These are phyloP conservation scores for Vitis hybrid DNA, from an alignment of 177 flowering plant species.

Conservation along the genomic window DNA sequence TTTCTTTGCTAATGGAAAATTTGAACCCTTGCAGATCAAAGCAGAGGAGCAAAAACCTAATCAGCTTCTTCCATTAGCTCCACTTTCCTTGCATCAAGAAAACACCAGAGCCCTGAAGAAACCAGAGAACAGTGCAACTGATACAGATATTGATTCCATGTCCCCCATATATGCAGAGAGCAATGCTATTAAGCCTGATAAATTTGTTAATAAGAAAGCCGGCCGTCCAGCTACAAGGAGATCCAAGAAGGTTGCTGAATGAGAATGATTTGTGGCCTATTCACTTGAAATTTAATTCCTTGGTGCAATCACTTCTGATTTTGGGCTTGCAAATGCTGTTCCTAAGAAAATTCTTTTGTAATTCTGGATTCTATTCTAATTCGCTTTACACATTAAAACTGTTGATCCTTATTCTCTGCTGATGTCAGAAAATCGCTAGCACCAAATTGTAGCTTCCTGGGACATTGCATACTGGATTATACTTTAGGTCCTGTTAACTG, in stretches of 20 bases:
- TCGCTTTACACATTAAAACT: too few species aligned
- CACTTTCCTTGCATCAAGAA: slow-evolving; percentile 9
- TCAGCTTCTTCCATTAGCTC: slow-evolving; percentile 9
- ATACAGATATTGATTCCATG: not conserved
- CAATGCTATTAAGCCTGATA: not conserved
- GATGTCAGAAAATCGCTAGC: too few species aligned
- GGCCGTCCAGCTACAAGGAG: not conserved
- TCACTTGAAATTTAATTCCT: too few species aligned
- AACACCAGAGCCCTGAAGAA: not conserved
- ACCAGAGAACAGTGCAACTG: not conserved
- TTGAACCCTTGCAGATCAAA: slow-evolving; percentile 14
- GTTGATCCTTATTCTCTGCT: too few species aligned
- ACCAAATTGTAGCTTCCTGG: too few species aligned
- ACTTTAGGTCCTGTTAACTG: too few species aligned
- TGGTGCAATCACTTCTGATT: too few species aligned
- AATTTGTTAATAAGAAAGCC: not conserved
- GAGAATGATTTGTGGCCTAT: too few species aligned
- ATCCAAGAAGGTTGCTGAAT: not conserved
- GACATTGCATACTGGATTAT: too few species aligned
- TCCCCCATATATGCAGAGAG: not conserved
- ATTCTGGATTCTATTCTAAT: too few species aligned
- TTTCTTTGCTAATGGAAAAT: not conserved
- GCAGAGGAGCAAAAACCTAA: slow-evolving; percentile 14
- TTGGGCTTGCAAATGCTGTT: too few species aligned
- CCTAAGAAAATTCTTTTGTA: too few species aligned